phyloP scores from a whole-genome alignment of 805 yeast genomes.

The Candida berthetii region DNA sequence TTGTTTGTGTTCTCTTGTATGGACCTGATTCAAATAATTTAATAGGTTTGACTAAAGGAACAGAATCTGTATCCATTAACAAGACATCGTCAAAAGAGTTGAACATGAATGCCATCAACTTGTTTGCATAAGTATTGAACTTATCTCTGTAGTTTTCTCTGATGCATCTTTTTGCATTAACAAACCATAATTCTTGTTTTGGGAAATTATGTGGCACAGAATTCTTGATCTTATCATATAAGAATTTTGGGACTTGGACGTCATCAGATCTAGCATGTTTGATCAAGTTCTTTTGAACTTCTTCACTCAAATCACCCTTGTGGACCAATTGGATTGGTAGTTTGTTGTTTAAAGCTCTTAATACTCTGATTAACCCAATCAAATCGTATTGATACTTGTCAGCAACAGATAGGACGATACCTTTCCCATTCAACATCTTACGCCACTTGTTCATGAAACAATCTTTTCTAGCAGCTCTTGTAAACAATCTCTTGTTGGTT shows the following conservation, averaged over 20 bases:
- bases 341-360: constrained; percentile 22
- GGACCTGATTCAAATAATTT: constrained; percentile 25
- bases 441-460: constrained; percentile 12
- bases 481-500: background rate
- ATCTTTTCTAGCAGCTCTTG: constrained; percentile 2
- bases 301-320: constrained; percentile 23
- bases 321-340: constrained; percentile 29
- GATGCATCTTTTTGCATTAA: constrained; percentile 21
- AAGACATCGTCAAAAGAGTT: constrained; percentile 39
- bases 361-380: constrained; percentile 32
- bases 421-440: constrained; percentile 16
- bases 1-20: constrained; percentile 28
- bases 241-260: constrained; percentile 23
- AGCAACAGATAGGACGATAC: constrained; percentile 28
- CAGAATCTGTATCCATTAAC: constrained; percentile 45
- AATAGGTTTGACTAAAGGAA: constrained; percentile 31
- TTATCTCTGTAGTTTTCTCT: constrained; percentile 16
- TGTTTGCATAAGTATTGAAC: constrained; percentile 38
- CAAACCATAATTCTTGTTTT: constrained; percentile 31
- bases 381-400: constrained; percentile 22
- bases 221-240: constrained; percentile 15
- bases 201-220: constrained; percentile 18
- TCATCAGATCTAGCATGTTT: constrained; percentile 29
- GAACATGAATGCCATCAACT: constrained; percentile 39
- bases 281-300: constrained; percentile 25